phyloP scores from a whole-genome alignment of 495 filamentous ascomycete species.

The Annulohypoxylon nitens region DNA sequence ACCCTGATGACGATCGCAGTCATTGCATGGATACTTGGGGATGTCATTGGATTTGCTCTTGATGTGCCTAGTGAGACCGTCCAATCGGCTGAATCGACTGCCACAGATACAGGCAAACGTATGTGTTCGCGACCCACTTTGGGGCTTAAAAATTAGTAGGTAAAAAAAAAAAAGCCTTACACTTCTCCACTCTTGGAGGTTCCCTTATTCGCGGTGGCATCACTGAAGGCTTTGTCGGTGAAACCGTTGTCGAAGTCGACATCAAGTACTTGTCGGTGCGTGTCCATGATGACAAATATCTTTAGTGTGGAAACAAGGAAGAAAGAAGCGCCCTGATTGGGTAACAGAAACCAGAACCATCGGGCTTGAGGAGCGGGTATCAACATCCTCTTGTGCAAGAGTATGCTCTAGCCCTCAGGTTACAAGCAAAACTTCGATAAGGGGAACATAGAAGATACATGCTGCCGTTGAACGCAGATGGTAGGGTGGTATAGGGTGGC shows the following conservation, averaged over 20 bases:
- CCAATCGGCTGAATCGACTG: neutral
- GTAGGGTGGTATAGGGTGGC: too few relatives aligned
- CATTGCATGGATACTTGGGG: slow-evolving; percentile 11
- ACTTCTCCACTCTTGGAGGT: neutral
- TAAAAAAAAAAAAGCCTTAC: slow-evolving; percentile 24
- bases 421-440: neutral
- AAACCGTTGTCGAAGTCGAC: neutral
- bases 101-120: slow-evolving; percentile 19
- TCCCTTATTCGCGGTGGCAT: neutral
- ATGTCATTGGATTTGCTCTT: neutral
- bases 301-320: neutral
- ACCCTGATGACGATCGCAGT: slow-evolving; percentile 4
- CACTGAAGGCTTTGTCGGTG: neutral
- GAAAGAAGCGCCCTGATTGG: neutral
- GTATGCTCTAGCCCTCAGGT: neutral
- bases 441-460: slow-evolving; percentile 22
- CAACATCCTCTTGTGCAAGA: slow-evolving; percentile 6
- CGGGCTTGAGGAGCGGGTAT: neutral
- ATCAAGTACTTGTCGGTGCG: slow-evolving; percentile 13
- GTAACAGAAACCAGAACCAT: too few relatives aligned
- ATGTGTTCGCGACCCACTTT: too few relatives aligned
- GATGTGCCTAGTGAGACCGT: slow-evolving; percentile 16
- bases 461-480: neutral
- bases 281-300: neutral
- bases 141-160: neutral